Base-by-base conservation (phyloP, 176 grass and related monocot genomes). In the Cenchrus purpureus region DNA sequence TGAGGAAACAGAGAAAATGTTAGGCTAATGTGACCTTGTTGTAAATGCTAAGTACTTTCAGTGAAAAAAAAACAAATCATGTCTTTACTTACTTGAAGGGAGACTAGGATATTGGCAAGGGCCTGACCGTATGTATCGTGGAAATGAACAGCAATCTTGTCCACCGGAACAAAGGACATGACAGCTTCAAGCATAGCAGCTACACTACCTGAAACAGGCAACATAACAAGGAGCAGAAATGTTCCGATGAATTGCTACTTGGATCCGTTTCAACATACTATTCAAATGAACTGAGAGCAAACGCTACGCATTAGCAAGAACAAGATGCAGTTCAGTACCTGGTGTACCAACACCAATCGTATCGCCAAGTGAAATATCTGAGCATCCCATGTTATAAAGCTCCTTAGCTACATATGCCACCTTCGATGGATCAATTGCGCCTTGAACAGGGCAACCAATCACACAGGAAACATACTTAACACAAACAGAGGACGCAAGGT, bases 351-450 rank as follows among this genome's bases (percentile, higher is more conserved):
- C 91, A 63, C 97, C 97, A 67, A 94, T 94, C 15, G 97, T 98
- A 85, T 98, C 97, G 10, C 93, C 97, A n/a, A 98, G 97, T 79
- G 97, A 99, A 72, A 99, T 96, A 71, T 99, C 97, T 3, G 79
- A 84, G 88, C 97, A 99, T 17, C 97, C 97, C 93, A 99, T 99
- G 31, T 91, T 74, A 55, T 94, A 96, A 32, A 99, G 93, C 54
- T 78, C 87, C 76, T 94, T 96, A 19, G 93, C 93, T 56, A 99
- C 91, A 74, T 99, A 86, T 63, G 93, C 90, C n/a, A 99, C 97
- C 54, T 89, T 92, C 12, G 76, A 85, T 65, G 97, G 93, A 80
- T 88, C 77, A 45, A 96, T 89, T 37, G 86, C 28, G 22, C 97
- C 93, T 90, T 96, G 91, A 3, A 72, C 84, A 12, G 90, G 93